Evolutionary conservation across 805 yeast species (phyloP), one percentile per base, ranked within the genome.

Genomic region (Starmerella floricola): DNA sequence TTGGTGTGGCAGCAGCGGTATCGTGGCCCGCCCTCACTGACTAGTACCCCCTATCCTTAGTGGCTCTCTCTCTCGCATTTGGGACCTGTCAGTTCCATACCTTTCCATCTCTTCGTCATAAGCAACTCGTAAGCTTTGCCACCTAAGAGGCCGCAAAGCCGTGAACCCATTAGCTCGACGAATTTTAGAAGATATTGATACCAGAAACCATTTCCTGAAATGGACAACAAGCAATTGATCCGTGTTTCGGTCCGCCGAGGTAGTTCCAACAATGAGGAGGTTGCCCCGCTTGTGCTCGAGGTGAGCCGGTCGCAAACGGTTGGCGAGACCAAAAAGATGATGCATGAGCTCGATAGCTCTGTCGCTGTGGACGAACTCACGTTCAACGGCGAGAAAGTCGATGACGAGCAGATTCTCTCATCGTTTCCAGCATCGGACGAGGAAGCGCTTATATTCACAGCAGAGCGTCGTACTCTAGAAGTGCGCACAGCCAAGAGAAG

Each of bases 401-500:
- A 56, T 32, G 63, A 60, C 45, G 36, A 48, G 24, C 55, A 55
- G 47, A 50, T 58, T 11, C 48, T 60, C 18, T 46, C 53, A 17
- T 57, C 55, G 31, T 55, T 59, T 35, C 47, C 52, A 34, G 55
- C 55, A 24, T 38, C 54, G 26, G 52, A 53, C 39, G 54, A 58
- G 35, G 55, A 56, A 45, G 53, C 59, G 16, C 48, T 54, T 24
- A 26, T 50, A 16, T 50, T 56, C 40, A 48, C 54, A 15, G 56
- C 55, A 32, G 49, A 47, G 48, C 53, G 54, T 29, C 52, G 56
- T 29, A 53, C 56, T 23, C 46, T 54, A 21, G 54, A 52, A 42
- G 52, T 54, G 12, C 43, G 55, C 21, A 53, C 58, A n/a, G 55
- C 58, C n/a, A 64, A 62, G 59, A 62, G 66, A 32, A 49, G 57